Base-by-base conservation (phyloP, 2,329 filamentous ascomycete species). In the Lachnellula subtilissima region DNA sequence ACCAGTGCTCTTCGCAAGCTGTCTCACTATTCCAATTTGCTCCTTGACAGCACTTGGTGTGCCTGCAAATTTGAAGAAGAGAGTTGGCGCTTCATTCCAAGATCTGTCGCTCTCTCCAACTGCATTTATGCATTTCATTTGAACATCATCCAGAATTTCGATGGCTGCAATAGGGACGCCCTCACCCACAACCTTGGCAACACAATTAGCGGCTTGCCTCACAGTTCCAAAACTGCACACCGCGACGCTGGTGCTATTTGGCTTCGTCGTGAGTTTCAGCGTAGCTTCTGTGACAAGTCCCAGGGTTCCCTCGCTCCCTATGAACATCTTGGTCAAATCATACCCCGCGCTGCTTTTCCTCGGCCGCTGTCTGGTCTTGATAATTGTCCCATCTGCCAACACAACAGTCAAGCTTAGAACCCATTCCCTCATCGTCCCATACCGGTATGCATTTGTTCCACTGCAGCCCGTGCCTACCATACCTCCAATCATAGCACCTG, bases 371-470 rank as follows among this genome's bases (percentile, higher is more conserved):
- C 89, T 81, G 11, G 92, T 97, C 77, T 92, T 93, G 74, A 97
- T 87, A 51, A 96, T 74, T 1, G 91, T 96, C 50, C 91, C 91
- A 71, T 96, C 92, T 17, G 91, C 91, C 65, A 96, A 79, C 11
- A 96, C 91, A 4, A 96, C 89, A 0, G 91, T 96, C 63, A 96
- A 74, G 53, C 83, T 88, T 22, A 96, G 75, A 12, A 96, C 92
- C 91, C 91, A 96, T 70, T 96, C 91, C 60, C 89, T 86, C 91
- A 96, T 96, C 2, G 91, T 96, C 60, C 91, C 92, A 71, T 96
- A 96, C 56, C 91, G 82, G 75, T 95, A 96, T 15, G 91, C 87
- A 70, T 96, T 96, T 14, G 91, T 96, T 57, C 91, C 91, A 67
- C 79, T 83, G 74, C 80, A 83, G 37, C 81, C 81, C 2, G 88